Evolutionary conservation across 2,329 filamentous ascomycete species (phyloP).

Genomic region (Curvularia lunata): DNA sequence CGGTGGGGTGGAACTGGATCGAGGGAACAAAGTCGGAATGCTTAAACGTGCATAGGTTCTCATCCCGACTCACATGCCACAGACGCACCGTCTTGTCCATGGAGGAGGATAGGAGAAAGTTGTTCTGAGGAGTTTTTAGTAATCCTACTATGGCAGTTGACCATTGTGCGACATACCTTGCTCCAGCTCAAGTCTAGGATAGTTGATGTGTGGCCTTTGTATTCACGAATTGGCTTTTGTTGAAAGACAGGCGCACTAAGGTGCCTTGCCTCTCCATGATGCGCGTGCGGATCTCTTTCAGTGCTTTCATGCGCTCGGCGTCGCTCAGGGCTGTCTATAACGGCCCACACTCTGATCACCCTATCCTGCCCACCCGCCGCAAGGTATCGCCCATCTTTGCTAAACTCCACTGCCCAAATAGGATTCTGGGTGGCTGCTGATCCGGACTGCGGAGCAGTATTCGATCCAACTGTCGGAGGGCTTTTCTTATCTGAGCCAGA

Average conservation of each 20-base stretch:
- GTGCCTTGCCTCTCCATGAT: constrained; percentile 62
- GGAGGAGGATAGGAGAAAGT: constrained; percentile 91
- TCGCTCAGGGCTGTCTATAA: constrained; percentile 82
- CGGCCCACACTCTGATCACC: constrained; percentile 85
- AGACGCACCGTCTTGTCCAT: constrained; percentile 97
- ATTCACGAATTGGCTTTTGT: constrained; percentile 77
- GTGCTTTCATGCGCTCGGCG: constrained; percentile 75
- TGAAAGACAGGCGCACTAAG: constrained; percentile 91
- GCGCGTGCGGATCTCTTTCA: constrained; percentile 58
- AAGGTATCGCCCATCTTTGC: constrained; percentile 86
- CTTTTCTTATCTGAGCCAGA: constrained; percentile 52
- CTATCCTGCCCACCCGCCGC: constrained; percentile 92
- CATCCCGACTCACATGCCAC: constrained; percentile 85
- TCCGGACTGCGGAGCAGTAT: constrained; percentile 42
- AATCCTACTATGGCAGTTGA: background rate
- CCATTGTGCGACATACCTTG: constrained; percentile 62
- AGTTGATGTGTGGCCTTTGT: constrained; percentile 81
- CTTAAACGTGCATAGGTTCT: constrained; percentile 92
- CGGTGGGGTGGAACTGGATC: constrained; percentile 90
- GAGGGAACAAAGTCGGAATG: constrained; percentile 95
- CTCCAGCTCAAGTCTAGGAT: constrained; percentile 96
- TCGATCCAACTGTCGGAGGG: constrained; percentile 30
- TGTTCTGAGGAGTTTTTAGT: constrained; percentile 64
- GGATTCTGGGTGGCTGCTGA: constrained; percentile 61
- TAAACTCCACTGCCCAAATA: constrained; percentile 93